phyloP scores from a whole-genome alignment of 352 stramenopile genomes.

The Albugo laibachii region DNA sequence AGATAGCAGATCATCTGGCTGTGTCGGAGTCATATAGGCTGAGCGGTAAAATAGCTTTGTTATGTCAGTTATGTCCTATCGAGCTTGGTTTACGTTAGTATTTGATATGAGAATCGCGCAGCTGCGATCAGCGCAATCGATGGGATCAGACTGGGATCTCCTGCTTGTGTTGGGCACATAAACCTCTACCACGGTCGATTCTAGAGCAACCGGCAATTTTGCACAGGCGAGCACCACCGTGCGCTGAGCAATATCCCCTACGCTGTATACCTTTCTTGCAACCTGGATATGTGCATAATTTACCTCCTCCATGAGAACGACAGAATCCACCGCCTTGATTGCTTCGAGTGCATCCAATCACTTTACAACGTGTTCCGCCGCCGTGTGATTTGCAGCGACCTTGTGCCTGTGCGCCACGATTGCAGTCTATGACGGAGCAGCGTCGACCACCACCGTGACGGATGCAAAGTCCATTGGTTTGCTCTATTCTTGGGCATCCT shows the following conservation, averaged over 20 bases:
- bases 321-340: constrained; percentile 71
- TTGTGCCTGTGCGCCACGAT: constrained; percentile 58
- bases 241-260: constrained; percentile 53
- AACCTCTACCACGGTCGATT: constrained; percentile 68
- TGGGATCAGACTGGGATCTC: neutral
- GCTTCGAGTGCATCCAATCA: constrained; percentile 56
- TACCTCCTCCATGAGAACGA: constrained; percentile 57
- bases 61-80: no score
- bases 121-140: no score
- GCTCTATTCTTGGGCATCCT: constrained; percentile 53
- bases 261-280: constrained; percentile 73
- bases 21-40: no score
- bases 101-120: no score
- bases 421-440: constrained; percentile 57
- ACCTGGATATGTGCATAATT: constrained; percentile 60
- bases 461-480: constrained; percentile 68
- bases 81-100: no score
- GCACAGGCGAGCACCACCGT: constrained; percentile 67
- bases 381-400: constrained; percentile 73
- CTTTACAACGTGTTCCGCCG: constrained; percentile 53
- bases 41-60: no score
- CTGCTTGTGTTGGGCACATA: constrained; percentile 45
- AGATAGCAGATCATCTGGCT: no score
- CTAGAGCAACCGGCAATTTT: constrained; percentile 72
- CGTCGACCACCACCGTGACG: constrained; percentile 69